Evolutionary conservation across 805 yeast genomes (phyloP), one percentile per base, ranked within the genome.

Genomic region (Candida nitratophila): DNA sequence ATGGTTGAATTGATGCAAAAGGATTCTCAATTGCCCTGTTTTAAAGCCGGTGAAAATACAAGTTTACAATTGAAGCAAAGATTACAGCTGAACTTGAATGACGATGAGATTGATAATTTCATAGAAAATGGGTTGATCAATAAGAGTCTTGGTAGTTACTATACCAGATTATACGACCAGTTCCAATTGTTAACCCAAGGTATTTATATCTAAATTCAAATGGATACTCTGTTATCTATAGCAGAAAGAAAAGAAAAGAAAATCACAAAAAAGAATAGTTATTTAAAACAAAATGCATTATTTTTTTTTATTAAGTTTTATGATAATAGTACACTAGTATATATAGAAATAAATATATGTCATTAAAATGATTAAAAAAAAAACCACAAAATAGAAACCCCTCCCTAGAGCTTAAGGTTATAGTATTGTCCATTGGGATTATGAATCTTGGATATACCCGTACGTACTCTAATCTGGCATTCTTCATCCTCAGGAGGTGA

Each of bases 161-260:
- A 89, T 66, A 93, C 99, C 1, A 72, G 96, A 52, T 69, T 93
- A 29, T 93, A 93, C 59, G 99, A 93, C 61, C 98, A 91, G 61
- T 93, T 86, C 68, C 99, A 93, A 64, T 69, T 93, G 62, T 66
- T 89, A 40, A 90, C 98, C 0, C 99, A 93, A 66, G 99, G 99
- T 37, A 93, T 93, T 24, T 93, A 88, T 62, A 80, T 77, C 56
- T 83, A n/a, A n/a, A n/a, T n/a, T n/a, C n/a, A n/a, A n/a, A n/a
- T n/a, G n/a, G n/a, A n/a, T n/a, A n/a, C n/a, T n/a, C n/a, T n/a
- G n/a, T n/a, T n/a, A n/a, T n/a, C n/a, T n/a, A n/a, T n/a, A n/a
- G n/a, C n/a, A n/a, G n/a, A n/a, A n/a, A n/a, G n/a, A n/a, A n/a
- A n/a, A n/a, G n/a, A n/a, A n/a, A n/a, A n/a, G n/a, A n/a, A n/a